Evolutionary conservation across 371 early-diverging fungal species (phyloP).

Genomic region (Capillidium heterosporum): DNA sequence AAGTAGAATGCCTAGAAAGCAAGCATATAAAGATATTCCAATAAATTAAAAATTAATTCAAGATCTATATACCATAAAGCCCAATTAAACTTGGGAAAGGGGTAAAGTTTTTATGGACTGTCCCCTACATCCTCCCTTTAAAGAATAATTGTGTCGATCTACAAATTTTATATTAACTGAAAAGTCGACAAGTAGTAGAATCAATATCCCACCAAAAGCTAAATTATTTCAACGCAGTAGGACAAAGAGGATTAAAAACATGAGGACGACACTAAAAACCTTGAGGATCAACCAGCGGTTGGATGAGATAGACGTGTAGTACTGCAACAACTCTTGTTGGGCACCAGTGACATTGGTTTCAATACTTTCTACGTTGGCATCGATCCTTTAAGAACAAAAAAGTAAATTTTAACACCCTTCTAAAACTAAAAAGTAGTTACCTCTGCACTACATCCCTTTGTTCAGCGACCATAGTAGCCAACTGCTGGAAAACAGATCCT

Average conservation of each 20-base stretch:
- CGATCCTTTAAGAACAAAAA: slow-evolving; percentile 39
- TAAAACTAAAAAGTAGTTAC: slow-evolving; percentile 13
- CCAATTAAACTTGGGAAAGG: too few relatives aligned
- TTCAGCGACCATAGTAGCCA: slow-evolving; percentile 83
- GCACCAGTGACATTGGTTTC: slow-evolving; percentile 83
- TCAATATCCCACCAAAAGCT: too few relatives aligned
- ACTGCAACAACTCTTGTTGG: slow-evolving; percentile 73
- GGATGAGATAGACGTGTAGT: slow-evolving; percentile 71
- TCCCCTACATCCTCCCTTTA: too few relatives aligned
- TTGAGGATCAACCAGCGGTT: slow-evolving; percentile 94
- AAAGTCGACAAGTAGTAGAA: too few relatives aligned
- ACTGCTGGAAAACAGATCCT: slow-evolving; percentile 87
- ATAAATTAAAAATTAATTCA: too few relatives aligned
- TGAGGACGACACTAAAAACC: slow-evolving; percentile 64
- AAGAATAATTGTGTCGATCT: too few relatives aligned
- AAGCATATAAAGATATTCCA: too few relatives aligned
- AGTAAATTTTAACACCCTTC: not conserved
- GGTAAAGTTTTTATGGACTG: too few relatives aligned
- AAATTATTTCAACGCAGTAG: not conserved
- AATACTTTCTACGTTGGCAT: slow-evolving; percentile 84
- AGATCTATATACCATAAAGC: too few relatives aligned
- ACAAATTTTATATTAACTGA: too few relatives aligned
- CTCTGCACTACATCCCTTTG: slow-evolving; percentile 89
- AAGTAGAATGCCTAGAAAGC: too few relatives aligned
- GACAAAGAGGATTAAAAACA: slow-evolving; percentile 26